Evolutionary conservation across 139 green algal genomes (phyloP), one percentile per base, ranked within the genome.

Genomic region (Chlamydomonas sp.): DNA sequence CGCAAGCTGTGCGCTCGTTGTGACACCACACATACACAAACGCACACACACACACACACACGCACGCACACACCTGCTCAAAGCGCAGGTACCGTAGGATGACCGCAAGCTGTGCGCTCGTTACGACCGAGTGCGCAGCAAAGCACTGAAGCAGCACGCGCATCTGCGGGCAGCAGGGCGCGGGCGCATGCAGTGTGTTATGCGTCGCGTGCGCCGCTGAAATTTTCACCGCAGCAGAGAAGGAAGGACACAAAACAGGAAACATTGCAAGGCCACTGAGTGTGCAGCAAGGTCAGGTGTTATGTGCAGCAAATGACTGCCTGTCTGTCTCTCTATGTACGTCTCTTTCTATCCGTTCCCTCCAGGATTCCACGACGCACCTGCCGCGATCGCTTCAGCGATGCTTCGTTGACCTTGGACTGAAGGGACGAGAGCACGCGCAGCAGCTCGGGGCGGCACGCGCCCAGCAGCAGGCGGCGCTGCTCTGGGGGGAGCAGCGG

Each of bases 81-180:
- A 58, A 70, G 39, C 63, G 34, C 39, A 81, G 50, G 0, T 29
- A 2, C 2, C 2, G 10, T 29, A 81, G 66, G 5, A 78, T 67
- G 1, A 33, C 34, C 1, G 5, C 0, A 5, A 74, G 33, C 66
- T 73, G 73, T 16, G 3, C 26, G 24, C 10, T 60, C n/a, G 28
- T 76, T 16, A 81, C 4, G 54, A 37, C 48, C 43, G n/a, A 50
- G 43, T 34, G 16, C 2, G 66, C 37, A 5, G 65, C 70, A 59
- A 74, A 81, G 47, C 43, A 10, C 33, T 81, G 72, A 6, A 81
- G 58, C 37, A 35, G 58, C 22, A 61, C 66, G 26, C 74, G 74
- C 29, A 80, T 57, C 54, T 67, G 54, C 24, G 33, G 16, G 6
- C 36, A n/a, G n/a, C n/a, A n/a, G n/a, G n/a, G n/a, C n/a, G n/a